Conservation (phyloP, 2,329 filamentous ascomycete species). For the Davidsoniella eucalypti region DNA sequence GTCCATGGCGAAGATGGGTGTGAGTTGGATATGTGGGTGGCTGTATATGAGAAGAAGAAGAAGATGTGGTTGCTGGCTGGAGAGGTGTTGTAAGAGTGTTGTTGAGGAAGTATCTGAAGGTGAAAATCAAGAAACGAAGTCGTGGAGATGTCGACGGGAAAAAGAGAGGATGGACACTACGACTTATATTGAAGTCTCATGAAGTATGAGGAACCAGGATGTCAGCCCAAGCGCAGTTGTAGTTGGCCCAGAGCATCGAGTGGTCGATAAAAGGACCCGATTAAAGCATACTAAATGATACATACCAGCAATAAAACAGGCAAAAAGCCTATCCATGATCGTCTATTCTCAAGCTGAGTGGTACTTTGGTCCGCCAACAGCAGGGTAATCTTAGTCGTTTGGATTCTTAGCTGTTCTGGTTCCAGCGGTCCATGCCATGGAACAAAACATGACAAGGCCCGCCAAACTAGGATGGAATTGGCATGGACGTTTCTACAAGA, state of each 20-base stretch:
- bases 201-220: slow-evolving; percentile 1
- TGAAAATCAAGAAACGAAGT: too few relatives aligned
- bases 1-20: slow-evolving; percentile 6
- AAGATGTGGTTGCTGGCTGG: neutral
- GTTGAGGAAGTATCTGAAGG: neutral
- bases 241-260: neutral
- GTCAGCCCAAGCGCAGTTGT: neutral
- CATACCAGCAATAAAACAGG: neutral
- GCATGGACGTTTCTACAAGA: neutral
- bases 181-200: slow-evolving; percentile 3
- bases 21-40: neutral
- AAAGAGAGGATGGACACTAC: neutral
- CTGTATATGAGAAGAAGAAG: neutral
- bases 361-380: neutral
- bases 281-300: too few relatives aligned
- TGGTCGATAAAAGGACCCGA: too few relatives aligned
- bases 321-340: neutral
- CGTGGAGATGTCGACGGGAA: neutral
- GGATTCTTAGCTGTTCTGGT: neutral
- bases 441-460: slow-evolving; percentile 3
- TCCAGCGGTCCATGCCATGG: neutral
- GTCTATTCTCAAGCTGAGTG: neutral
- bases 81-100: neutral
- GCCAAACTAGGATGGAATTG: slow-evolving; percentile 1
- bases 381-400: neutral